Percentiles rank a stretch among this genome's conserved stretches.
Evolutionary conservation across 352 stramenopile species (phyloP).

Genomic region (Phytophthora fragariae): DNA sequence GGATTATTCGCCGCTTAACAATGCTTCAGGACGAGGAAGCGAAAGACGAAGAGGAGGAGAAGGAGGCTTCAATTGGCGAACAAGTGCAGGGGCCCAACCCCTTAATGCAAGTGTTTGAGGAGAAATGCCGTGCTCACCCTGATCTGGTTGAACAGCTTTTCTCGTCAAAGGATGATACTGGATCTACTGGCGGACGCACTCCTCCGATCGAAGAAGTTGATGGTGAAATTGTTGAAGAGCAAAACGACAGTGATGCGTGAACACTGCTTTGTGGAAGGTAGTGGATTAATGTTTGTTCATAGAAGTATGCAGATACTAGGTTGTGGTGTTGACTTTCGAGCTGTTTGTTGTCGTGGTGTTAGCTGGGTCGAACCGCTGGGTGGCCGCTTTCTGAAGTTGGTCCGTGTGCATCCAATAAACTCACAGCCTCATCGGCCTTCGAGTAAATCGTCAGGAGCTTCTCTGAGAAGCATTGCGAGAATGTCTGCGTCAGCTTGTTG

Average conservation of each 20-base stretch:
- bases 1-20: slow-evolving; percentile 62
- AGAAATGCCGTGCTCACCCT: slow-evolving; percentile 58
- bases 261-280: slow-evolving; percentile 13
- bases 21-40: slow-evolving; percentile 41
- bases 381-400: slow-evolving; percentile 36
- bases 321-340: slow-evolving; percentile 19
- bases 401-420: slow-evolving; percentile 41
- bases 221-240: slow-evolving; percentile 26
- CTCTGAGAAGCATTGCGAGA: slow-evolving; percentile 84
- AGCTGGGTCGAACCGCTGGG: slow-evolving; percentile 28
- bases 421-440: slow-evolving; percentile 67
- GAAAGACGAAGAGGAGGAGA: slow-evolving; percentile 16
- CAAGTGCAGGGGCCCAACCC: slow-evolving; percentile 16
- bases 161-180: slow-evolving; percentile 50
- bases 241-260: slow-evolving; percentile 40
- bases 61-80: background rate
- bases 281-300: slow-evolving; percentile 34
- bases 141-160: slow-evolving; percentile 68
- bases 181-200: slow-evolving; percentile 35
- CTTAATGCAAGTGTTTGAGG: slow-evolving; percentile 64
- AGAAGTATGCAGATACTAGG: slow-evolving; percentile 24
- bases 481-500: slow-evolving; percentile 67
- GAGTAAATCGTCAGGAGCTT: slow-evolving; percentile 64
- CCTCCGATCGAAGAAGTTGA: slow-evolving; percentile 34
- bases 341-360: slow-evolving; percentile 16